These are phyloP conservation scores for Pyracantha coccinea DNA, from an alignment of 331 rosid genomes.

Conservation along the genomic window DNA sequence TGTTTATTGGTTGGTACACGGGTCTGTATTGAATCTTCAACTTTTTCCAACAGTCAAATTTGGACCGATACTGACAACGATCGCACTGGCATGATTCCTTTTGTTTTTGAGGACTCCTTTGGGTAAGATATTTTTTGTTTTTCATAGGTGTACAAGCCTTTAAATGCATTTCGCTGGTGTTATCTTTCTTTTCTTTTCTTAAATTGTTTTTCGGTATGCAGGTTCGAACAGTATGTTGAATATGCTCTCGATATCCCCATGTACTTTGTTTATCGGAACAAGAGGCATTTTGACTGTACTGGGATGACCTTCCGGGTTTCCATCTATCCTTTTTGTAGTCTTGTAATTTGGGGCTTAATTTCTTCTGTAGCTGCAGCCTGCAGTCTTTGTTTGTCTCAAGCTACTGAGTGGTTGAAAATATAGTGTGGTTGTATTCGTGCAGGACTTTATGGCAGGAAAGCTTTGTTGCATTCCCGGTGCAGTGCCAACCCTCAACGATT, in stretches of 20 bases:
- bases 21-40: constrained; percentile 11
- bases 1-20: neutral
- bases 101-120: constrained; percentile 85
- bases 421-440: constrained; percentile 14
- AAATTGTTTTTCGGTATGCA: constrained; percentile 18
- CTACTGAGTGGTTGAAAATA: constrained; percentile 7
- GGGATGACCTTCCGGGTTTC: constrained; percentile 94
- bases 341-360: constrained; percentile 24
- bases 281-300: constrained; percentile 72
- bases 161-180: no score
- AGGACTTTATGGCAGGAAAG: constrained; percentile 93
- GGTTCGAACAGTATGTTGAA: constrained; percentile 92
- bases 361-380: constrained; percentile 6
- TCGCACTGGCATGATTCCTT: constrained; percentile 94
- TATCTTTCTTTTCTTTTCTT: no score
- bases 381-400: neutral
- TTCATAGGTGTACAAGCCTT: no score
- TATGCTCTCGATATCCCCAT: constrained; percentile 97
- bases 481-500: constrained; percentile 80
- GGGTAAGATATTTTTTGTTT: constrained; percentile 32
- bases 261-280: constrained; percentile 83
- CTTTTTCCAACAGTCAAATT: constrained; percentile 49
- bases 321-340: constrained; percentile 40
- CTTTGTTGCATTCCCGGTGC: constrained; percentile 77
- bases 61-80: constrained; percentile 91